Evolutionary conservation across 2,329 filamentous ascomycete species (phyloP).

Genomic region (Monilinia aucupariae): DNA sequence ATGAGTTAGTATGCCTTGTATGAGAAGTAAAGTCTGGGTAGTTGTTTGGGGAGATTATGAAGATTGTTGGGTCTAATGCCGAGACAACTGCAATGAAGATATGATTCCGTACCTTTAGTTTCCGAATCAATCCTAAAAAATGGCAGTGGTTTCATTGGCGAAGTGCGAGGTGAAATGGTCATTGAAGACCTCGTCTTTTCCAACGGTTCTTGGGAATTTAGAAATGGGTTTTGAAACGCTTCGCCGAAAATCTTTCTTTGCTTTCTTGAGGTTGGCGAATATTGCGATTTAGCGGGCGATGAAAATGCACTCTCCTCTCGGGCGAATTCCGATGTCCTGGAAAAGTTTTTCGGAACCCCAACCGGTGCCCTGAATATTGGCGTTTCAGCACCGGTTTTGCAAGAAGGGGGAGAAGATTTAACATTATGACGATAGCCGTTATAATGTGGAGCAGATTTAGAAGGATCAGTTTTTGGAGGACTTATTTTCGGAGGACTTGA

Average conservation of each 20-base stretch:
- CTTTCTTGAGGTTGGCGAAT: constrained; percentile 7
- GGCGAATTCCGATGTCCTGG: neutral
- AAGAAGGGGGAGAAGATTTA: neutral
- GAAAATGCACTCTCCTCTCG: neutral
- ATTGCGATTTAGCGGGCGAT: neutral
- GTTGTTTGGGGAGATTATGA: no score
- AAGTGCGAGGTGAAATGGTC: constrained; percentile 12
- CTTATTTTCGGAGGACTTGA: neutral
- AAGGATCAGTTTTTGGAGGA: neutral
- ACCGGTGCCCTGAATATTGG: neutral
- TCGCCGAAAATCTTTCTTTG: constrained; percentile 17
- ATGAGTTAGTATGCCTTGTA: neutral
- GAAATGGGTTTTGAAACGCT: constrained; percentile 15
- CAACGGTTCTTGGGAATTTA: neutral
- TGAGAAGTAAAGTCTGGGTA: neutral
- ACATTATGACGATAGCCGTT: neutral
- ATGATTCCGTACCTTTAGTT: neutral
- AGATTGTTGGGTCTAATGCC: no score
- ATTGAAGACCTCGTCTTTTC: constrained; percentile 1
- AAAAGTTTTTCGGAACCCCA: neutral
- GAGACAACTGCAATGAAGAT: neutral
- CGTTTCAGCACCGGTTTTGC: neutral
- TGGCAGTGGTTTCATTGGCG: neutral
- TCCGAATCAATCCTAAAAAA: neutral
- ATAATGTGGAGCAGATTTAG: neutral